These are phyloP conservation scores for Blastocystis sp. DNA, from an alignment of 352 stramenopile genomes.

Conservation along the genomic window DNA sequence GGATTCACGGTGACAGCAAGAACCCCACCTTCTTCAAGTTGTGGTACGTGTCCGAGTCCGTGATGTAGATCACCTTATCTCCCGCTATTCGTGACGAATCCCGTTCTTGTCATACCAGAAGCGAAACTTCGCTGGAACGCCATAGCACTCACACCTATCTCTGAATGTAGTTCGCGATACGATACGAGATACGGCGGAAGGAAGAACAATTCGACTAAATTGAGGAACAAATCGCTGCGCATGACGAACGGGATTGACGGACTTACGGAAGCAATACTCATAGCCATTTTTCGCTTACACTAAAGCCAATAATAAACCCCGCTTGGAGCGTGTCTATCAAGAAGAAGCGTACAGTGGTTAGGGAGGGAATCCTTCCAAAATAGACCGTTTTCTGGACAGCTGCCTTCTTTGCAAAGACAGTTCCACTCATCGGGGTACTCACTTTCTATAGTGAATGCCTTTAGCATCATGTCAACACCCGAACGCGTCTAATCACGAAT, in stretches of 20 bases:
- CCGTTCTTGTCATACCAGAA: not conserved
- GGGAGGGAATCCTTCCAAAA: too few relatives aligned
- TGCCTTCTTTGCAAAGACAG: too few relatives aligned
- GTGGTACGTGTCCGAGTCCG: slow-evolving; percentile 61
- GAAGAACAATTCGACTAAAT: not conserved
- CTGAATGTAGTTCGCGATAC: not conserved
- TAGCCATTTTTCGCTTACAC: not conserved
- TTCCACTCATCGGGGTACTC: too few relatives aligned
- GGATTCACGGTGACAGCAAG: not conserved
- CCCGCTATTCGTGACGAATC: not conserved
- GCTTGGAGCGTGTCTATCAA: too few relatives aligned
- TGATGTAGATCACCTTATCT: slow-evolving; percentile 73
- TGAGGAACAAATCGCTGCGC: not conserved
- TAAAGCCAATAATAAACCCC: not conserved
- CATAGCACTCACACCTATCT: not conserved
- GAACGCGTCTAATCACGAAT: too few relatives aligned
- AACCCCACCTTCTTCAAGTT: slow-evolving; percentile 15
- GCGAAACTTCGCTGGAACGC: not conserved
- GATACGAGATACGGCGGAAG: not conserved
- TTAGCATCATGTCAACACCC: too few relatives aligned
- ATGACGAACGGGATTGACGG: not conserved
- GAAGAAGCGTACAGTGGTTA: too few relatives aligned
- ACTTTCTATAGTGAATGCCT: too few relatives aligned
- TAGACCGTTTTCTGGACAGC: too few relatives aligned
- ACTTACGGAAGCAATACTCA: not conserved